phyloP scores from a whole-genome alignment of 176 grass and related monocot genomes.

The Dactylis glomerata region DNA sequence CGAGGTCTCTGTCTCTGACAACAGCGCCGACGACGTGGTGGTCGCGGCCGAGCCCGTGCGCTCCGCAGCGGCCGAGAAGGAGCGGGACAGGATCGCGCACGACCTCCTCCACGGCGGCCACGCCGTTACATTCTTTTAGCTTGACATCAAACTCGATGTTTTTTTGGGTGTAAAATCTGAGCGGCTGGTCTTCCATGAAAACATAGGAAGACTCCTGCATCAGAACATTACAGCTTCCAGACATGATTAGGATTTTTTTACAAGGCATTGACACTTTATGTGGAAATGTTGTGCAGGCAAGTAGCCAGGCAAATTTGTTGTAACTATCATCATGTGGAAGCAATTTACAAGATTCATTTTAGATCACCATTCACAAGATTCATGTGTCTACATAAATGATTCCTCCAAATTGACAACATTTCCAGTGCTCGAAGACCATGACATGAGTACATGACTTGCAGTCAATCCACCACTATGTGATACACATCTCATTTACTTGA shows the following conservation, averaged over 20 bases:
- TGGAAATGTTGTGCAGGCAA: neutral
- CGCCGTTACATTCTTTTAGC: slow-evolving; percentile 22
- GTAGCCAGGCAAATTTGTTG: neutral
- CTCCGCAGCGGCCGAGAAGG: slow-evolving; percentile 32
- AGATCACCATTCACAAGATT: neutral
- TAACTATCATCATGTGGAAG: slow-evolving; percentile 1
- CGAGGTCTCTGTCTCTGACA: slow-evolving; percentile 34
- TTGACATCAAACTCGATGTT: neutral
- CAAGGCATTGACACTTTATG: neutral
- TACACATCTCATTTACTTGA: neutral
- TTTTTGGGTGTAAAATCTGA: too few species aligned
- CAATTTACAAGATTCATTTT: slow-evolving; percentile 9
- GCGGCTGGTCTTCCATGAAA: too few species aligned
- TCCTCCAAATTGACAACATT: neutral
- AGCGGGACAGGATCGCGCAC: slow-evolving; percentile 64
- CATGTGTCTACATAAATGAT: neutral
- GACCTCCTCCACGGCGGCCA: slow-evolving; percentile 47
- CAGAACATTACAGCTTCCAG: neutral
- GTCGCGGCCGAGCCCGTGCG: slow-evolving; percentile 26
- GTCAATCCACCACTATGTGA: neutral
- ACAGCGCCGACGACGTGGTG: slow-evolving; percentile 32
- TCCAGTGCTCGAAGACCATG: neutral
- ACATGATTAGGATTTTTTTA: neutral
- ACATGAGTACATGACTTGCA: neutral
- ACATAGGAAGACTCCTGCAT: neutral